These are phyloP conservation scores for Sporothrix euskadiensis DNA, from an alignment of 2,329 filamentous ascomycete species.

Conservation along the genomic window DNA sequence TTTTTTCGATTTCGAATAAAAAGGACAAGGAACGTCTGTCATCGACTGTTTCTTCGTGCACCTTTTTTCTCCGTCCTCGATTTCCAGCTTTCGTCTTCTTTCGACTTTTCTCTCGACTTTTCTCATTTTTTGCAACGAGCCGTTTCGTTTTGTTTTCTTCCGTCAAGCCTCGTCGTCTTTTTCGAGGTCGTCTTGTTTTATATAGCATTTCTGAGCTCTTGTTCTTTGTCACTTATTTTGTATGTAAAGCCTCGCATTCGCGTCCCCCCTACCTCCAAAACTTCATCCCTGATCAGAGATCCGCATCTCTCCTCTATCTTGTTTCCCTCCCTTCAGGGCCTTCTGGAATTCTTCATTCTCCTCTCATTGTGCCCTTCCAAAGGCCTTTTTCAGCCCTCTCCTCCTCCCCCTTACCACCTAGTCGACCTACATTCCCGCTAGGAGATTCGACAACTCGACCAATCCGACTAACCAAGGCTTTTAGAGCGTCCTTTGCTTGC, in stretches of 20 bases:
- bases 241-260: background rate
- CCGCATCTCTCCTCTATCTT: conserved; percentile 8
- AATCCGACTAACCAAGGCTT: conserved; percentile 13
- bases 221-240: background rate
- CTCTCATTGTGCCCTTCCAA: conserved; percentile 9
- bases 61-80: background rate
- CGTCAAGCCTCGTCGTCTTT: conserved; percentile 9
- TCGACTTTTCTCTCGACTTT: conserved; percentile 5
- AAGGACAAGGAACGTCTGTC: conserved; percentile 20
- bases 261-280: background rate
- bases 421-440: conserved; percentile 27
- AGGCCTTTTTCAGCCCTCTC: background rate
- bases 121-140: background rate
- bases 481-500: conserved; percentile 15
- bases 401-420: conserved; percentile 19
- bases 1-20: conserved; percentile 11
- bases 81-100: conserved; percentile 3
- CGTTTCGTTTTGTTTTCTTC: background rate
- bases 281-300: conserved; percentile 23
- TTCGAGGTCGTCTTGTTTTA: conserved; percentile 12
- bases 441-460: conserved; percentile 21
- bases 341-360: conserved; percentile 23
- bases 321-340: conserved; percentile 1
- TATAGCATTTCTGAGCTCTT: conserved; percentile 24
- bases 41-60: conserved; percentile 1